Base-by-base conservation (phyloP, 768 basidiomycete genomes). In the Tricholomella constricta region DNA sequence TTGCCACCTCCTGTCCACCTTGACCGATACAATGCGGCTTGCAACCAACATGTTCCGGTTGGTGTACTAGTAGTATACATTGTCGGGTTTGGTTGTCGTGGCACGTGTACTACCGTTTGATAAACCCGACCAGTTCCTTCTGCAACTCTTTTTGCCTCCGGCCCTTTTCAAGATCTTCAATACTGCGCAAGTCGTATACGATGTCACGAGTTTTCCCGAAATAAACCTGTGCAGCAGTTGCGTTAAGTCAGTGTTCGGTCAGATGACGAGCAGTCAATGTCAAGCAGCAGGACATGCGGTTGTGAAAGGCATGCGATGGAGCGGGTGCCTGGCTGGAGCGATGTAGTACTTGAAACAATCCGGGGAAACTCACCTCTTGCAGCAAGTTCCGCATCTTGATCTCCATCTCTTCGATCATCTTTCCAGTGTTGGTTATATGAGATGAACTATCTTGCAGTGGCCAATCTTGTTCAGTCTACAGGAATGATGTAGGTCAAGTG, bases 381-480 rank as follows among this genome's bases (percentile, higher is more conserved):
- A 99, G 77, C 51, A 94, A 75, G 70, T 97, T 97, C 34, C 97
- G 83, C 93, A 98, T 94, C 76, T 98, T 98, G 69, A 95, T 93
- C 72, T 99, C 97, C 92, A 96, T 95, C 58, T 98, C 97, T 70
- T 99, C 97, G 57, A 99, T 87, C 86, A 98, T 89, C 59, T 81
- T 82, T 4, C 97, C 97, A n/a, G 88, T 87, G 70, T 98, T 98
- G 37, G 85, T 82, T 53, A 99, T 89, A 71, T 99, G 97, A 36
- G 91, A 88, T 19, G 86, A 81, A 36, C 80, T 67, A 60, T 91
- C 90, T 31, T 89, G 86, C 46, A 97, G 65, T 22, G 92, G 84
- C 72, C 81, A 88, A 67, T 96, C 95, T 69, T 90, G 86, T 67
- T 96, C 94, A 26, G 83, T 82, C 93, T 95, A 50, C 48, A 50